Conservation (phyloP, 306 rosid species). For the Clitoria ternatea region DNA sequence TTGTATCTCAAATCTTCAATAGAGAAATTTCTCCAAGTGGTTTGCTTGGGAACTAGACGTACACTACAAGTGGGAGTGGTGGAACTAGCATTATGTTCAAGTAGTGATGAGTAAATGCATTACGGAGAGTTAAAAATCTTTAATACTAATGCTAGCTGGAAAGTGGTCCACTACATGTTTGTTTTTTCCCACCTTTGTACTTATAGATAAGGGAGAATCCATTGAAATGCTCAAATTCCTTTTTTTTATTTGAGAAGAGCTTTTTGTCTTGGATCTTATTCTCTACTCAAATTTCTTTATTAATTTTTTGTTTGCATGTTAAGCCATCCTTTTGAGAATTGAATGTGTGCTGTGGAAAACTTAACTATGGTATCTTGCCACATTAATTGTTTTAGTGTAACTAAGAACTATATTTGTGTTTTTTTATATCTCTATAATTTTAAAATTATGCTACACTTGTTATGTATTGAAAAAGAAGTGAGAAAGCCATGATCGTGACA, state of each 20-base stretch:
- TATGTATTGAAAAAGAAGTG: conserved; percentile 57
- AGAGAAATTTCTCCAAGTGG: no score
- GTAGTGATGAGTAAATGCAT: conserved; percentile 19
- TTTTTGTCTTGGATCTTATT: background rate
- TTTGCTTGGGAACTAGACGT: no score
- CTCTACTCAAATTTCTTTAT: background rate
- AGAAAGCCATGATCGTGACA: conserved; percentile 81
- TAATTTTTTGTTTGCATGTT: conserved; percentile 9
- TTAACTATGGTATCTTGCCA: conserved; percentile 25
- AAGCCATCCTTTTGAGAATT: conserved; percentile 22
- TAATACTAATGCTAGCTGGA: background rate
- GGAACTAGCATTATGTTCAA: background rate
- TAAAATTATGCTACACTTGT: conserved; percentile 21
- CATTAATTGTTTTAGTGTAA: conserved; percentile 10
- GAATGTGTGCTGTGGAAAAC: conserved; percentile 44
- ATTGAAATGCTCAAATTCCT: background rate
- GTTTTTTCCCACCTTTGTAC: background rate
- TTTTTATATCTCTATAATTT: conserved; percentile 3
- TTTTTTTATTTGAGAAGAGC: conserved; percentile 8
- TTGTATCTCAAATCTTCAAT: no score
- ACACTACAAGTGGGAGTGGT: no score
- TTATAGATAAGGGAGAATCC: background rate
- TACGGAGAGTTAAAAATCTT: background rate
- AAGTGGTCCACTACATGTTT: background rate
- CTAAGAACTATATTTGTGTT: conserved; percentile 24